phyloP scores from a whole-genome alignment of 2,329 filamentous ascomycete genomes.

The Aspergillus pseudonomiae region DNA sequence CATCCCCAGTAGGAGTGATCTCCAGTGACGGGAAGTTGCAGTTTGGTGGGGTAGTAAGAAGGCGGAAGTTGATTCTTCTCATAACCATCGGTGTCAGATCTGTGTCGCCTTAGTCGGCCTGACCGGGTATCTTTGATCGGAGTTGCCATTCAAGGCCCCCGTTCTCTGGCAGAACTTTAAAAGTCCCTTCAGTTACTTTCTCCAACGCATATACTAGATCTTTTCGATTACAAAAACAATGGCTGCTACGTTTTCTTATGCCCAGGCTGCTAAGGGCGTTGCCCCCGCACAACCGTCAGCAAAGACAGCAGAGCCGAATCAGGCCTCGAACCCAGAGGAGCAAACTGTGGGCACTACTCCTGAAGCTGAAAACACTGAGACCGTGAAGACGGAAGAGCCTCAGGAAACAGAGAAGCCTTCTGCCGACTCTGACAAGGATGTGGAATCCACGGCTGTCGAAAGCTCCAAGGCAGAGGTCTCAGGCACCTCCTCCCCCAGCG shows the following conservation, averaged over 20 bases:
- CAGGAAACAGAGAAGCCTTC: conserved; percentile 44
- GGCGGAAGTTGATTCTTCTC: conserved; percentile 29
- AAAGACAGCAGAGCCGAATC: conserved; percentile 42
- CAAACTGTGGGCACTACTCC: conserved; percentile 29
- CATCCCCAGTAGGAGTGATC: conserved; percentile 23
- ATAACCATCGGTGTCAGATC: conserved; percentile 30
- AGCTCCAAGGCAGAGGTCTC: conserved; percentile 39
- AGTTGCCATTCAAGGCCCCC: conserved; percentile 24
- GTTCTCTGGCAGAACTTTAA: conserved; percentile 32
- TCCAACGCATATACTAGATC: conserved; percentile 25
- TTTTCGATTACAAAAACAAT: conserved; percentile 33
- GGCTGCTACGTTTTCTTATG: conserved; percentile 78
- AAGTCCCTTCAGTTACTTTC: conserved; percentile 12
- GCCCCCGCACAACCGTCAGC: conserved; percentile 51
- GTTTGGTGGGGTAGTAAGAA: conserved; percentile 34
- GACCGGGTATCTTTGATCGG: conserved; percentile 24
- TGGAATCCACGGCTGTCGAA: conserved; percentile 35
- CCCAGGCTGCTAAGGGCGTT: conserved; percentile 88
- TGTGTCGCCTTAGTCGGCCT: conserved; percentile 27
- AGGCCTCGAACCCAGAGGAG: conserved; percentile 35
- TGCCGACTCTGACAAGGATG: conserved; percentile 34
- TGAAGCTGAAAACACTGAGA: conserved; percentile 35
- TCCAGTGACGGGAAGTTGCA: conserved; percentile 29
- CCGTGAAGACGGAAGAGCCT: conserved; percentile 51
- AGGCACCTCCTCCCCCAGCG: conserved; percentile 56